phyloP scores from a whole-genome alignment of 2,329 filamentous ascomycete genomes.

The Diaporthe vaccinii region DNA sequence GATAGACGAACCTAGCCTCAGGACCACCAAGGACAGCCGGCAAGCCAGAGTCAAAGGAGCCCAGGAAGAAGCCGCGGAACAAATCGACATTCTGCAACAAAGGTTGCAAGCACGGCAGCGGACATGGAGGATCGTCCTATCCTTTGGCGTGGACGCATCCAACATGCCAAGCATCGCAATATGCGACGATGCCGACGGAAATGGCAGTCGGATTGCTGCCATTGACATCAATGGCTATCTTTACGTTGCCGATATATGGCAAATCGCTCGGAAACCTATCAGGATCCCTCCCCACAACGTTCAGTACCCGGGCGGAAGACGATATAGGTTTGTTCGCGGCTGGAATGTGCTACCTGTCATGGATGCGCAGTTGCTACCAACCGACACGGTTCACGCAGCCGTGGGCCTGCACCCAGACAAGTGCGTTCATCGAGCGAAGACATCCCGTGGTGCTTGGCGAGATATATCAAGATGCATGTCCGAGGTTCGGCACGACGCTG shows the following conservation, averaged over 20 bases:
- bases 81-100: slow-evolving; percentile 46
- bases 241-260: slow-evolving; percentile 69
- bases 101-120: slow-evolving; percentile 57
- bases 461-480: slow-evolving; percentile 38
- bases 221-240: slow-evolving; percentile 63
- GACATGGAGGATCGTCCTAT: slow-evolving; percentile 65
- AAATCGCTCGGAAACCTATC: slow-evolving; percentile 46
- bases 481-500: slow-evolving; percentile 33
- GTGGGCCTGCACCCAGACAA: slow-evolving; percentile 28
- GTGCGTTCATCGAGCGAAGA: slow-evolving; percentile 22
- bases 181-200: slow-evolving; percentile 58
- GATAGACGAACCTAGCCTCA: too few species aligned
- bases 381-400: slow-evolving; percentile 25
- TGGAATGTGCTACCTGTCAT: slow-evolving; percentile 37
- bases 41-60: background rate
- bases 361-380: slow-evolving; percentile 35
- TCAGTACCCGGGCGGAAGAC: slow-evolving; percentile 19
- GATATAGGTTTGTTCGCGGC: slow-evolving; percentile 3
- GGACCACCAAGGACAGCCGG: too few species aligned
- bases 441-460: slow-evolving; percentile 32
- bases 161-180: slow-evolving; percentile 70
- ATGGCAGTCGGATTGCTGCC: slow-evolving; percentile 64
- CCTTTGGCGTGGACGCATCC: slow-evolving; percentile 53
- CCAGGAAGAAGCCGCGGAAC: background rate
- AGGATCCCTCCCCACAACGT: slow-evolving; percentile 45